These are phyloP conservation scores for Lactuca sativa DNA, from an alignment of 129 eudicot species.

Conservation along the genomic window DNA sequence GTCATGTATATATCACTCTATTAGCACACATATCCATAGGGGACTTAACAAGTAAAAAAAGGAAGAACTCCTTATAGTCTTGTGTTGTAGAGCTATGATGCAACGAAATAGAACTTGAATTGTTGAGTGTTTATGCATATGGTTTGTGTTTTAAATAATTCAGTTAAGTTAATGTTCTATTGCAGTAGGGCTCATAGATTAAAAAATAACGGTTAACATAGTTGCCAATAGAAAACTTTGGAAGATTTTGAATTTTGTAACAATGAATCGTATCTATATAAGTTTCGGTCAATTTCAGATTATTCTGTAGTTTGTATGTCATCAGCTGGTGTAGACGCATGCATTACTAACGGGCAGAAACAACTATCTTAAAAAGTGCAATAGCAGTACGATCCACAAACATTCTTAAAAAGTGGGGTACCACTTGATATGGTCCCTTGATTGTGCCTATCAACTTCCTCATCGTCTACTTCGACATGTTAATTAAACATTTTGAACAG, in stretches of 20 bases:
- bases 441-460: slow-evolving; percentile 16
- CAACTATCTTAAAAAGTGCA: slow-evolving; percentile 6
- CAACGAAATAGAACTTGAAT: background rate
- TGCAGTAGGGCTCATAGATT: background rate
- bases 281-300: background rate
- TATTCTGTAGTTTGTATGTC: background rate
- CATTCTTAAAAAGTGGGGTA: background rate
- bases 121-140: background rate
- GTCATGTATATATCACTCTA: too few species aligned
- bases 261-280: slow-evolving; percentile 3
- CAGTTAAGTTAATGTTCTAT: background rate
- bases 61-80: too few species aligned
- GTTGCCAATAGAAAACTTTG: slow-evolving; percentile 6
- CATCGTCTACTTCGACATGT: slow-evolving; percentile 2
- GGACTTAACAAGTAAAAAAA: too few species aligned
- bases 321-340: slow-evolving; percentile 16
- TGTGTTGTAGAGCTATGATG: background rate
- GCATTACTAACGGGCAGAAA: slow-evolving; percentile 19
- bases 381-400: background rate
- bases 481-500: slow-evolving; percentile 1
- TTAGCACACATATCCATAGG: too few species aligned
- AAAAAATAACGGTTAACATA: background rate
- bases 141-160: background rate
- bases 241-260: background rate
- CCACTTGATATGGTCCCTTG: slow-evolving; percentile 16